Conservation (phyloP, 2,329 filamentous ascomycete genomes). For the Aaosphaeria arxii region DNA sequence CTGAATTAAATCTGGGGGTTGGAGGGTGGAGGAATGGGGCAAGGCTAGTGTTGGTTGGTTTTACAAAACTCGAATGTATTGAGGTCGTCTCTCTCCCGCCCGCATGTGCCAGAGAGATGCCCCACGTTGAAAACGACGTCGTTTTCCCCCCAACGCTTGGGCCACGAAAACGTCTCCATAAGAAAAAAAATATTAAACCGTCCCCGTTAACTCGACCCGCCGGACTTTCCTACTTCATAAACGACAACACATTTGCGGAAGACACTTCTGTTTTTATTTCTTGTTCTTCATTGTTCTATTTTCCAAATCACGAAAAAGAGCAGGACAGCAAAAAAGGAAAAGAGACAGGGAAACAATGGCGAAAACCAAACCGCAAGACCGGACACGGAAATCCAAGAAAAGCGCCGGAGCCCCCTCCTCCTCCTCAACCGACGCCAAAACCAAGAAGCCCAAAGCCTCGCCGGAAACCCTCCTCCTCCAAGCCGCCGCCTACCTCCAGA, state of each 20-base stretch:
- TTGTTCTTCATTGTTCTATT: background rate
- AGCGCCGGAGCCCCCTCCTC: conserved; percentile 24
- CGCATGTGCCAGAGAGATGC: background rate
- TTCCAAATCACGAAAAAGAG: background rate
- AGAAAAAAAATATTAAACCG: background rate
- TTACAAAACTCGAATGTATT: background rate
- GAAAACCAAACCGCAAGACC: conserved; percentile 51
- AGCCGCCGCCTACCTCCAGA: conserved; percentile 56
- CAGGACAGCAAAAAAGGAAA: too few relatives aligned
- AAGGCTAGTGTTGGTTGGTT: too few relatives aligned
- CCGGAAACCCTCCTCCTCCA: conserved; percentile 56
- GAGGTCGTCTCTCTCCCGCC: background rate
- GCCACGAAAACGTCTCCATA: background rate
- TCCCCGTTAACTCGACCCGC: too few relatives aligned
- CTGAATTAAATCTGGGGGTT: background rate
- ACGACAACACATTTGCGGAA: background rate
- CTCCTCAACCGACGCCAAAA: conserved; percentile 38
- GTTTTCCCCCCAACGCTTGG: background rate
- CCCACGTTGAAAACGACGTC: conserved; percentile 15
- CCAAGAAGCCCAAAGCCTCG: conserved; percentile 49
- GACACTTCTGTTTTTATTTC: too few relatives aligned
- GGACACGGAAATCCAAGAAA: conserved; percentile 29
- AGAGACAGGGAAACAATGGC: conserved; percentile 40
- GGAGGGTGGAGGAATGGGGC: too few relatives aligned
- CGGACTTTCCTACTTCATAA: background rate